Evolutionary conservation across 2,329 filamentous ascomycete species (phyloP), one percentile per base, ranked within the genome.

Genomic region (Trichoderma sp.): DNA sequence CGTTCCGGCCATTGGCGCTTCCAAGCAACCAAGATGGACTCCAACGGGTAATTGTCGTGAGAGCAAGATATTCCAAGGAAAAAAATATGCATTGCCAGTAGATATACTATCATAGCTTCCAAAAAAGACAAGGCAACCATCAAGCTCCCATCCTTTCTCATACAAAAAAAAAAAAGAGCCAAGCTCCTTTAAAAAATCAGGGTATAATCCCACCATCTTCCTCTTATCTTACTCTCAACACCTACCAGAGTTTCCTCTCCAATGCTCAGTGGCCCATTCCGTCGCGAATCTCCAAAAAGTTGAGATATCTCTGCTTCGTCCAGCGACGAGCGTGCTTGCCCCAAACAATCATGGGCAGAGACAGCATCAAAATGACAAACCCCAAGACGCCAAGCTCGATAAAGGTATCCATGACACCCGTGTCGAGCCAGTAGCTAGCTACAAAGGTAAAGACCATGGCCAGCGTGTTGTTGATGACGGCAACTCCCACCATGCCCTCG

Each of bases 401-500:
- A 67, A 86, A 86, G 4, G 81, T 82, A 68, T 83, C 77, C 37
- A 79, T 73, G 12, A 84, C 72, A 1, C 82, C 82, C 0, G 79
- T 78, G 52, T 81, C 80, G 32, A 87, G 75, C 84, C 84, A 87
- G 69, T 80, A 76, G 69, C 78, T 79, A 8, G 82, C 80, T 0
- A 80, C 80, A 69, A 87, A 87, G 0, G 84, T 86, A 69, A 87
- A 85, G 66, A 86, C 78, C 72, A 82, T 84, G 9, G 82, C 84
- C 17, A 87, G 76, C 2, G 80, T 82, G 73, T 87, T 87, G 75
- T 87, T 87, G 74, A 87, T 85, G 22, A 86, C 83, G 2, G 83
- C 81, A 1, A 87, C 84, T 6, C 84, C 84, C 1, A 86, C 85
- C 84, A 87, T 87, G 32, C 85, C 85, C 71, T 87, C 84, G 3